Conservation (phyloP, 2,329 filamentous ascomycete species). For the Colletotrichum falcatum region DNA sequence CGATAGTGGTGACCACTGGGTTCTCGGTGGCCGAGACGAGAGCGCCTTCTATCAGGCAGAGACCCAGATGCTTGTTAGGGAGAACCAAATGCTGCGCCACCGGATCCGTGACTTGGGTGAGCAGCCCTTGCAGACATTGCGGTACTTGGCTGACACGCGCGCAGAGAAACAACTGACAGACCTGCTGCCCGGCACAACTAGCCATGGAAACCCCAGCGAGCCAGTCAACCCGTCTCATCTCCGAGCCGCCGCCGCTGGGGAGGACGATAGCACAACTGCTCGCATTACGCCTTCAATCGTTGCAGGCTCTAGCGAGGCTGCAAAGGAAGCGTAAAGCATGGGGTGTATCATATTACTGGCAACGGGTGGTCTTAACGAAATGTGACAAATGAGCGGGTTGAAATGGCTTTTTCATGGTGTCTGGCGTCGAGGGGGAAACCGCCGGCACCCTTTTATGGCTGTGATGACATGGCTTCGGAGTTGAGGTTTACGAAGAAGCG, state of each 20-base stretch:
- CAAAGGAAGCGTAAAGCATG: constrained; percentile 21
- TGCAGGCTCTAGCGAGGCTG: not conserved
- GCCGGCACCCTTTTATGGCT: constrained; percentile 1
- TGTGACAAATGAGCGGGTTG: not conserved
- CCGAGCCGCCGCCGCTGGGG: constrained; percentile 59
- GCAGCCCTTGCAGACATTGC: constrained; percentile 39
- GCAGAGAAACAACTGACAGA: constrained; percentile 66
- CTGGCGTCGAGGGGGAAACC: constrained; percentile 5
- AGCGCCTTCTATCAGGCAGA: constrained; percentile 85
- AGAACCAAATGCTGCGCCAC: constrained; percentile 85
- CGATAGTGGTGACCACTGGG: constrained; percentile 69
- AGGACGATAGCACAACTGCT: constrained; percentile 47
- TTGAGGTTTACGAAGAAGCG: constrained; percentile 7
- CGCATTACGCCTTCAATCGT: constrained; percentile 17
- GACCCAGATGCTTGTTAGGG: constrained; percentile 79
- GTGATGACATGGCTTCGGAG: constrained; percentile 12
- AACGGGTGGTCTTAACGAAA: not conserved
- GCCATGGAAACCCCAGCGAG: constrained; percentile 55
- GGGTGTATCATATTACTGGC: not conserved
- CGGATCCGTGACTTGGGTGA: constrained; percentile 79
- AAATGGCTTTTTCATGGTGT: constrained; percentile 13
- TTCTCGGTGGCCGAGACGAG: constrained; percentile 76
- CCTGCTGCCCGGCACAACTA: constrained; percentile 46
- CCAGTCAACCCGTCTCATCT: constrained; percentile 63
- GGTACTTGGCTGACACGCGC: constrained; percentile 35